phyloP scores from a whole-genome alignment of 495 filamentous ascomycete genomes.

The Xylaria grammica region DNA sequence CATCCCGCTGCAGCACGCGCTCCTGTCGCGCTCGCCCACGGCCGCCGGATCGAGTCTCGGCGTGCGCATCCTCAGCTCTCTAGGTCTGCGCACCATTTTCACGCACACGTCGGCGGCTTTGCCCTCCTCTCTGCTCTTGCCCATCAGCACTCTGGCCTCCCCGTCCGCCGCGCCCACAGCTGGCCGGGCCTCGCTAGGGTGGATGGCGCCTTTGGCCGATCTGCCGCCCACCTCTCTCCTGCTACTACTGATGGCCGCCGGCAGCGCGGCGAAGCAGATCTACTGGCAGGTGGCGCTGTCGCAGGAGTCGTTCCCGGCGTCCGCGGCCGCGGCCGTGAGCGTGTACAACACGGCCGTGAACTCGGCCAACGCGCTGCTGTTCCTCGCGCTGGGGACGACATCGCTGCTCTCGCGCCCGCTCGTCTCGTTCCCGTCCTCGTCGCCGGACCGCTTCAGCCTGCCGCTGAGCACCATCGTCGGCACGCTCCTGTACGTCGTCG shows the following conservation, averaged over 20 bases:
- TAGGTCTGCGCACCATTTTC: conserved; percentile 21
- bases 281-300: conserved; percentile 47
- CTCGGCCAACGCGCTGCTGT: conserved; percentile 51
- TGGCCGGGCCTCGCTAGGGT: neutral
- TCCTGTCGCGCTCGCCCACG: conserved; percentile 38
- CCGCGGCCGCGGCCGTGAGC: conserved; percentile 40
- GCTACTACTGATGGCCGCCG: conserved; percentile 56
- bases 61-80: conserved; percentile 27
- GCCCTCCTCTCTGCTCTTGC: conserved; percentile 37
- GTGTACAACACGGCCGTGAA: conserved; percentile 56
- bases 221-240: conserved; percentile 38
- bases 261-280: conserved; percentile 57
- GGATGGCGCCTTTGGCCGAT: conserved; percentile 11
- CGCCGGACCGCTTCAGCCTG: neutral
- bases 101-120: conserved; percentile 18
- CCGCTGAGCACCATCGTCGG: conserved; percentile 48
- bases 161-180: neutral
- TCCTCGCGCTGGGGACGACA: conserved; percentile 47
- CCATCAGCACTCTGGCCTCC: conserved; percentile 15
- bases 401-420: conserved; percentile 32
- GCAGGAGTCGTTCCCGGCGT: conserved; percentile 49
- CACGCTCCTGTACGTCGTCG: conserved; percentile 47
- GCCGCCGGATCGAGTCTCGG: conserved; percentile 23
- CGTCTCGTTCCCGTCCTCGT: conserved; percentile 20
- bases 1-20: conserved; percentile 60